Conservation (phyloP, 2,329 filamentous ascomycete genomes). For the Escovopsis sp. region DNA sequence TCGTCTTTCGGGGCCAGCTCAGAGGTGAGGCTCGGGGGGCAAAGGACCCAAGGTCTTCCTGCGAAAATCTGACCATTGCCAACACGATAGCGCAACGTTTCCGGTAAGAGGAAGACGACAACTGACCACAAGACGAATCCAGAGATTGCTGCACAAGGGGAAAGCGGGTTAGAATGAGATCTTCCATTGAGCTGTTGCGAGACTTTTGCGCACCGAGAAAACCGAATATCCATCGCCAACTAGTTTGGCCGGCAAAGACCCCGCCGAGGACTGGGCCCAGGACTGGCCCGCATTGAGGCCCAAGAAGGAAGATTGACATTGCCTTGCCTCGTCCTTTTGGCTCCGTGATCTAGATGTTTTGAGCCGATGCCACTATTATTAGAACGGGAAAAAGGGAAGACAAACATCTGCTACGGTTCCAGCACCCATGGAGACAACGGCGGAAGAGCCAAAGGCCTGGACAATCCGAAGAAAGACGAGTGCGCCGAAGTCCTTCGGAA, state of each 20-base stretch:
- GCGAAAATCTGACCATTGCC: conserved; percentile 23
- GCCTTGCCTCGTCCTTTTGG: conserved; percentile 23
- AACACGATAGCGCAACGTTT: conserved; percentile 29
- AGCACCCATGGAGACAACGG: conserved; percentile 27
- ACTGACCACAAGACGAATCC: conserved; percentile 16
- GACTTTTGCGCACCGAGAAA: conserved; percentile 15
- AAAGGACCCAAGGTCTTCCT: conserved; percentile 8
- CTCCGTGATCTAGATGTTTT: conserved; percentile 14
- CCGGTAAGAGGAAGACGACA: conserved; percentile 24
- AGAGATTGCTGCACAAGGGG: conserved; percentile 10
- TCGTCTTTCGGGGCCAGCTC: conserved; percentile 10
- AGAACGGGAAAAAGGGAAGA: not conserved
- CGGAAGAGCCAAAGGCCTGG: conserved; percentile 27
- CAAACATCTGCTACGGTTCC: conserved; percentile 26
- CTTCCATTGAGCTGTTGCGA: not conserved
- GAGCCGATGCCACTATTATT: no score
- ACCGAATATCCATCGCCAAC: conserved; percentile 31
- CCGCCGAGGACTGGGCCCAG: conserved; percentile 29
- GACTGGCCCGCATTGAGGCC: conserved; percentile 29
- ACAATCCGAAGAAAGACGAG: conserved; percentile 25
- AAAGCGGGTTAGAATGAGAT: no score
- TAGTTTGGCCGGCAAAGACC: conserved; percentile 17
- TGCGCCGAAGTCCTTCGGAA: conserved; percentile 23
- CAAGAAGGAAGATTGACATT: conserved; percentile 27
- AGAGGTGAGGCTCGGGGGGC: conserved; percentile 11